Evolutionary conservation across 345 rosid genomes (phyloP).

Genomic region (Citrus mangshanensis): DNA sequence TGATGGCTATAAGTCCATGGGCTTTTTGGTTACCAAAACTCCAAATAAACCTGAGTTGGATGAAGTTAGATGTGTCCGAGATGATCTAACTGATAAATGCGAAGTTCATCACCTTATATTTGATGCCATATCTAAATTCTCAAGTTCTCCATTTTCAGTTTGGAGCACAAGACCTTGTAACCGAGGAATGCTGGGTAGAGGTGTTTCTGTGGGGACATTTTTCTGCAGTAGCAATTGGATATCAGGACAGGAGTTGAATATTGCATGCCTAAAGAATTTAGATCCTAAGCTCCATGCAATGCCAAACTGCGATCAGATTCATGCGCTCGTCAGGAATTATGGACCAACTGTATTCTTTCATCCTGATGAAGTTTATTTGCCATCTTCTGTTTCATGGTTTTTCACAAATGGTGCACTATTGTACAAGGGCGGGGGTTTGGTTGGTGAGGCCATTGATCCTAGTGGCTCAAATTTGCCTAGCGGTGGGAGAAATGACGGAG

Average conservation of each 20-base stretch:
- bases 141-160: slow-evolving; percentile 45
- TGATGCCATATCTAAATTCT: slow-evolving; percentile 31
- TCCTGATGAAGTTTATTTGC: slow-evolving; percentile 56
- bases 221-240: slow-evolving; percentile 47
- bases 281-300: slow-evolving; percentile 55
- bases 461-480: slow-evolving; percentile 67
- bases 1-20: slow-evolving; percentile 63
- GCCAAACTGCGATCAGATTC: slow-evolving; percentile 75
- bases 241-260: slow-evolving; percentile 32
- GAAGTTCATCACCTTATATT: slow-evolving; percentile 43
- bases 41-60: slow-evolving; percentile 56
- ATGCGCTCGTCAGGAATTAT: slow-evolving; percentile 56
- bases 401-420: slow-evolving; percentile 60
- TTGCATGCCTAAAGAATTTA: slow-evolving; percentile 63
- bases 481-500: slow-evolving; percentile 61
- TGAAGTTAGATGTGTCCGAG: slow-evolving; percentile 72
- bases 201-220: slow-evolving; percentile 75
- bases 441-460: slow-evolving; percentile 42
- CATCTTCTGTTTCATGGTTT: slow-evolving; percentile 71
- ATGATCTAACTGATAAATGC: slow-evolving; percentile 67
- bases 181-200: slow-evolving; percentile 62
- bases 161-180: slow-evolving; percentile 66
- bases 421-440: slow-evolving; percentile 34
- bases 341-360: slow-evolving; percentile 77
- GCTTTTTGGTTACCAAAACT: slow-evolving; percentile 58